phyloP scores from a whole-genome alignment of 345 rosid species.

The Fremontodendron californicum region DNA sequence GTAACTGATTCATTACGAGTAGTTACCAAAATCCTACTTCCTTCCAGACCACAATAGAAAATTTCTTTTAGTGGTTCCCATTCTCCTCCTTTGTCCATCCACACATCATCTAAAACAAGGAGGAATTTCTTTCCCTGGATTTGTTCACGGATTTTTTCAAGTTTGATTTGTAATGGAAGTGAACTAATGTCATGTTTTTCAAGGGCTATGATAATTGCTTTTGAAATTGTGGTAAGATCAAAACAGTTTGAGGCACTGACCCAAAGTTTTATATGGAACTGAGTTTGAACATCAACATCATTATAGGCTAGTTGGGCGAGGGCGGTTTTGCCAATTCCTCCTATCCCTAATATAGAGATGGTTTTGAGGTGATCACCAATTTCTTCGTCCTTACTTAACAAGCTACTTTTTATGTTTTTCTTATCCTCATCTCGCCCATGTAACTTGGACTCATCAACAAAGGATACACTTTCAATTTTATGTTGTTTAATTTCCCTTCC shows the following conservation, averaged over 20 bases:
- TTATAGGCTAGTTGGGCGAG: neutral
- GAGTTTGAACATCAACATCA: neutral
- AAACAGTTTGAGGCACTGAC: neutral
- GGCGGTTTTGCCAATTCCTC: neutral
- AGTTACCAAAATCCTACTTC: constrained; percentile 1
- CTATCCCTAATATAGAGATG: neutral
- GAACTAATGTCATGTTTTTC: neutral
- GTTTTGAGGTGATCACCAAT: neutral
- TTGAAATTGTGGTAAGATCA: neutral
- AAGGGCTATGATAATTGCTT: constrained; percentile 10
- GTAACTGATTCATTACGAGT: neutral
- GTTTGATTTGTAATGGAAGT: neutral
- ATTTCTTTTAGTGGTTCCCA: neutral
- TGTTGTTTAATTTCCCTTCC: neutral
- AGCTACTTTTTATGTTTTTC: neutral
- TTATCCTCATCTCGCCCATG: neutral
- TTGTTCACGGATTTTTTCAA: neutral
- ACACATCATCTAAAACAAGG: neutral
- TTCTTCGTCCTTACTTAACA: neutral
- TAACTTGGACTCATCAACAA: neutral
- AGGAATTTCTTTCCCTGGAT: neutral
- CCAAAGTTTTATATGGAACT: neutral
- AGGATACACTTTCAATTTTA: neutral
- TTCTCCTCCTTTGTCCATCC: neutral
- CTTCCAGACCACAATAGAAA: neutral